Evolutionary conservation across 148 eudicot genomes (phyloP).

Genomic region (Rhododendron griersonianum): DNA sequence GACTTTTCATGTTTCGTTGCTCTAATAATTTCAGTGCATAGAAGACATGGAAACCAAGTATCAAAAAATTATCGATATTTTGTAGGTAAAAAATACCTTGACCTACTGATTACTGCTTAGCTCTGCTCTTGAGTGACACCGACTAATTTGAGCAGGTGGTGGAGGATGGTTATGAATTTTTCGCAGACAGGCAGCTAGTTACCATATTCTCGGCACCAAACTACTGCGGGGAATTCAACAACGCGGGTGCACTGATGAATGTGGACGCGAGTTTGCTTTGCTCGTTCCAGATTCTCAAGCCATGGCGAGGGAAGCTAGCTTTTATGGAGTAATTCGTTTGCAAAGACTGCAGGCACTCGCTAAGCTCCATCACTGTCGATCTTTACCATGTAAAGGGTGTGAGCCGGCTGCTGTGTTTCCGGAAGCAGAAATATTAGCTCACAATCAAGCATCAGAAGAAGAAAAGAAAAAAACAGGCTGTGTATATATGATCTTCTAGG

Average conservation of each 20-base stretch:
- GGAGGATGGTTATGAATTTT: conserved; percentile 5
- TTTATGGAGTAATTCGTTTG: background rate
- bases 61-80: too few relatives aligned
- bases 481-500: background rate
- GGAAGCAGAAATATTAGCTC: background rate
- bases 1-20: background rate
- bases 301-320: background rate
- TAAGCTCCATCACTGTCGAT: background rate
- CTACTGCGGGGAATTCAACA: conserved; percentile 4
- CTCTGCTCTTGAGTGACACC: background rate
- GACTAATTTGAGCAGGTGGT: background rate
- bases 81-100: too few relatives aligned
- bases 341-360: background rate
- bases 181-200: conserved; percentile 3
- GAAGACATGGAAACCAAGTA: background rate
- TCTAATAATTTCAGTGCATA: background rate
- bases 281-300: conserved; percentile 7
- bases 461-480: background rate
- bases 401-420: background rate
- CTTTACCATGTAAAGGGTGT: background rate
- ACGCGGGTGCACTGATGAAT: background rate
- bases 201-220: conserved; percentile 5
- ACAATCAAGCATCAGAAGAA: background rate
- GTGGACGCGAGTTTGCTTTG: background rate
- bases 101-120: background rate